Percentiles rank a stretch among this genome's conserved stretches.
These are phyloP conservation scores for Amphibolis antarctica DNA, from an alignment of 106 monocot genomes.

Conservation along the genomic window DNA sequence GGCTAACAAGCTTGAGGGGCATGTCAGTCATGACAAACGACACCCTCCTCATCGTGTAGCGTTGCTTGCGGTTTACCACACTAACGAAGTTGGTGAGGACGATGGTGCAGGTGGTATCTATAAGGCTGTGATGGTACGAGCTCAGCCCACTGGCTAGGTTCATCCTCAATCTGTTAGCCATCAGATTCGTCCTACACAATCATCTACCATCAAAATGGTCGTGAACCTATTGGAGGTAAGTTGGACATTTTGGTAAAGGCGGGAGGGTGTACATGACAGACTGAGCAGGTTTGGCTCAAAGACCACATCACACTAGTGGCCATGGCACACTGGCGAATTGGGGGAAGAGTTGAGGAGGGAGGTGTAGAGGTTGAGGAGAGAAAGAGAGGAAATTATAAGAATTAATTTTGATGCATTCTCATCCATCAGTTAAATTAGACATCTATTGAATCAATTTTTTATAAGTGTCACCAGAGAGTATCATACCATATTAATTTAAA, in stretches of 20 bases:
- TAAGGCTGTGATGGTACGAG: conserved; percentile 16
- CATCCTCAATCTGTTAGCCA: conserved; percentile 11
- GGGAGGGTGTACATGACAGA: conserved; percentile 7
- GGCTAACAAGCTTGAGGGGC: conserved; percentile 7
- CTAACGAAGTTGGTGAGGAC: conserved; percentile 7
- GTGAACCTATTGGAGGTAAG: no score
- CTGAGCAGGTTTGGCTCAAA: conserved; percentile 15
- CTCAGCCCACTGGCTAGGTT: conserved; percentile 19
- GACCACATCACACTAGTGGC: conserved; percentile 13
- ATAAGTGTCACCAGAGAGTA: no score
- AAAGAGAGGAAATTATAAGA: no score
- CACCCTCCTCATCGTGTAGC: conserved; percentile 11
- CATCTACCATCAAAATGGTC: not conserved
- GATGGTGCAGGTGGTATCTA: conserved; percentile 10
- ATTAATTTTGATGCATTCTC: no score
- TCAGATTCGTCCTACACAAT: conserved; percentile 14
- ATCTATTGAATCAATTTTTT: no score
- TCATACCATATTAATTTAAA: no score
- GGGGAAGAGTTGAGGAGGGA: no score
- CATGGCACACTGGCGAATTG: no score
- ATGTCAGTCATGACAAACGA: conserved; percentile 10
- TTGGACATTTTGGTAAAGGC: not conserved
- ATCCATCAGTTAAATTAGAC: no score
- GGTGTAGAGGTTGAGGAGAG: no score
- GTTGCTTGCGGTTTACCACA: conserved; percentile 11